These are phyloP conservation scores for Eragrostis curvula DNA, from an alignment of 176 grass and related monocot genomes.

Conservation along the genomic window DNA sequence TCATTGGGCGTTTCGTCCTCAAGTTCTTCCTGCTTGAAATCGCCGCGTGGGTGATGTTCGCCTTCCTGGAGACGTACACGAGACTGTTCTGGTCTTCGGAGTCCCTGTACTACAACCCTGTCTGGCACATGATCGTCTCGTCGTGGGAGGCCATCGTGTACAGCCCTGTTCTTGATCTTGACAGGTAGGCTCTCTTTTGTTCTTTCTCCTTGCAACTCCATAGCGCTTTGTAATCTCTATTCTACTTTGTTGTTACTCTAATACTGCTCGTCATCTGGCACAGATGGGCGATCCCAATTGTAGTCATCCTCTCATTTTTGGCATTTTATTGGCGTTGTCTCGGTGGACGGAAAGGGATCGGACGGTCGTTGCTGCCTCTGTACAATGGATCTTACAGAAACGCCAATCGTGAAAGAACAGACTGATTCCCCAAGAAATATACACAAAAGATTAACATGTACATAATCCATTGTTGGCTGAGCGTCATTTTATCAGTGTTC, in stretches of 20 bases:
- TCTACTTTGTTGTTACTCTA: neutral
- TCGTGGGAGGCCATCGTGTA: slow-evolving; percentile 90
- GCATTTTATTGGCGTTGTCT: slow-evolving; percentile 79
- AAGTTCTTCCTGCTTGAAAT: neutral
- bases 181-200: slow-evolving; percentile 47
- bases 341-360: slow-evolving; percentile 65
- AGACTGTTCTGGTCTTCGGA: slow-evolving; percentile 92
- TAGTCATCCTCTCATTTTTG: slow-evolving; percentile 38
- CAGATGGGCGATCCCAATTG: slow-evolving; percentile 91
- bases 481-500: slow-evolving; percentile 49
- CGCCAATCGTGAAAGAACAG: slow-evolving; percentile 68
- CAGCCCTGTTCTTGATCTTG: slow-evolving; percentile 87
- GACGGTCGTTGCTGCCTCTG: slow-evolving; percentile 64
- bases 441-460: neutral
- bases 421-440: slow-evolving; percentile 42
- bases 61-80: neutral
- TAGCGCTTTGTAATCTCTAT: neutral
- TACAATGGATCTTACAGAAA: slow-evolving; percentile 57
- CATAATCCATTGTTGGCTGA: slow-evolving; percentile 8
- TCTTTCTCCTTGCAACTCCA: slow-evolving; percentile 6
- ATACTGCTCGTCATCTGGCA: slow-evolving; percentile 1
- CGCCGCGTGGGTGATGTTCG: neutral
- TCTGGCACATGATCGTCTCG: slow-evolving; percentile 79
- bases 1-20: slow-evolving; percentile 41
- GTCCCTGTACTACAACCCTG: slow-evolving; percentile 81